Evolutionary conservation across 352 stramenopile species (phyloP).

Genomic region (Phytophthora kernoviae): DNA sequence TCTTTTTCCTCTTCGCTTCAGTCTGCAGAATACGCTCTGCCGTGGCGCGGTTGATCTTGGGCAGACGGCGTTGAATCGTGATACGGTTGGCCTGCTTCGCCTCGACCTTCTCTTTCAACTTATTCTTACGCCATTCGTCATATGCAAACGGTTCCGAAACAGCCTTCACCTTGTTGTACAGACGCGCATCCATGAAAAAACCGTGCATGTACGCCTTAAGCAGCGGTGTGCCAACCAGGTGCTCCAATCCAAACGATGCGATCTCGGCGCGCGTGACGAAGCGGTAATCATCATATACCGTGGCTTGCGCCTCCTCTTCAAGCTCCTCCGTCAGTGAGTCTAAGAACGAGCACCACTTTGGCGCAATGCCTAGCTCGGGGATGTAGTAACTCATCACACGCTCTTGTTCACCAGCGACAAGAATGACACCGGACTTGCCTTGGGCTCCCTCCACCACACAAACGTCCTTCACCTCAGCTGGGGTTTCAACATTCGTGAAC

Average conservation of each 20-base stretch:
- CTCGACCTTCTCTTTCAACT: conserved; percentile 94
- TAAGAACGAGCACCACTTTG: conserved; percentile 99
- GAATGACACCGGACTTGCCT: conserved; percentile 94
- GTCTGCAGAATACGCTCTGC: conserved; percentile 83
- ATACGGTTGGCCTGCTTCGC: conserved; percentile 91
- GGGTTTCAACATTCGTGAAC: conserved; percentile 98
- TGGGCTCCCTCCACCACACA: conserved; percentile 92
- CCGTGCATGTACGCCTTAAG: conserved; percentile 99
- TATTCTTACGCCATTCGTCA: conserved; percentile 97
- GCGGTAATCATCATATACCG: conserved; percentile 99
- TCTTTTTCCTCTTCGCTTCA: conserved; percentile 77
- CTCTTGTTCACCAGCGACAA: conserved; percentile 97
- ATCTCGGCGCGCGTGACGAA: conserved; percentile 97
- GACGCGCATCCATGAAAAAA: conserved; percentile 99
- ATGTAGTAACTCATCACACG: conserved; percentile 99
- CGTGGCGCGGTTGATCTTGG: conserved; percentile 91
- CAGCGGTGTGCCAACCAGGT: conserved; percentile 97
- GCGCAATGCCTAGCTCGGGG: conserved; percentile 96
- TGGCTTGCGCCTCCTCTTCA: conserved; percentile 94
- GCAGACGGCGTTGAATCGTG: conserved; percentile 84
- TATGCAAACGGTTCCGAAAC: conserved; percentile 98
- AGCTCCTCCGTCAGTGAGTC: conserved; percentile 99
- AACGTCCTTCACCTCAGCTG: conserved; percentile 95
- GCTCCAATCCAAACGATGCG: conserved; percentile 95
- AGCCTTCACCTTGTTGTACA: conserved; percentile 97